Conservation (phyloP, 2,329 filamentous ascomycete genomes). For the Corinectria fuckeliana region DNA sequence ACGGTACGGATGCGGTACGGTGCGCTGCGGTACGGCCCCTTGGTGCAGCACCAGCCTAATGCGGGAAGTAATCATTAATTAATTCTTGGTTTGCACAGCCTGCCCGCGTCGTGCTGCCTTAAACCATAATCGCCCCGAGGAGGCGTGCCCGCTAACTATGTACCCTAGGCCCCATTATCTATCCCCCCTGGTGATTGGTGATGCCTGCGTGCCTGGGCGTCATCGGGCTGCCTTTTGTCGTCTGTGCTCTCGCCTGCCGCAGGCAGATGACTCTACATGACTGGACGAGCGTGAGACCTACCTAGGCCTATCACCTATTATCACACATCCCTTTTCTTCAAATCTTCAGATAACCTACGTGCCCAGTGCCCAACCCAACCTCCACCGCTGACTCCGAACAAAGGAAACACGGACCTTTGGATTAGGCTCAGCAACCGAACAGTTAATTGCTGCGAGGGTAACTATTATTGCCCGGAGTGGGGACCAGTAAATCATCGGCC, state of each 20-base stretch:
- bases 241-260: not conserved
- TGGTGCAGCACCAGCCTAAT: not conserved
- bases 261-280: slow-evolving; percentile 8
- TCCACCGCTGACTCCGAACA: no score
- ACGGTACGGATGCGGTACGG: not conserved
- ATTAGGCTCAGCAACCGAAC: not conserved
- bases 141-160: not conserved
- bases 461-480: no score
- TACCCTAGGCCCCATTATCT: not conserved
- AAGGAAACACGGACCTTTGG: not conserved
- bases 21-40: not conserved
- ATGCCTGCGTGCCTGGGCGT: slow-evolving; percentile 6
- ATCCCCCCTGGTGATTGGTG: not conserved
- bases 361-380: not conserved
- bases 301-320: not conserved
- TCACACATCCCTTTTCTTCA: no score
- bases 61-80: no score
- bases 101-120: not conserved
- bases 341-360: not conserved
- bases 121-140: not conserved
- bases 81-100: not conserved
- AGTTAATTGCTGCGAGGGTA: no score
- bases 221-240: not conserved
- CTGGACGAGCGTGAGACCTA: slow-evolving; percentile 1
- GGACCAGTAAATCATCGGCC: slow-evolving; percentile 15